Base-by-base conservation (phyloP, 345 rosid genomes). In the Salix exigua region DNA sequence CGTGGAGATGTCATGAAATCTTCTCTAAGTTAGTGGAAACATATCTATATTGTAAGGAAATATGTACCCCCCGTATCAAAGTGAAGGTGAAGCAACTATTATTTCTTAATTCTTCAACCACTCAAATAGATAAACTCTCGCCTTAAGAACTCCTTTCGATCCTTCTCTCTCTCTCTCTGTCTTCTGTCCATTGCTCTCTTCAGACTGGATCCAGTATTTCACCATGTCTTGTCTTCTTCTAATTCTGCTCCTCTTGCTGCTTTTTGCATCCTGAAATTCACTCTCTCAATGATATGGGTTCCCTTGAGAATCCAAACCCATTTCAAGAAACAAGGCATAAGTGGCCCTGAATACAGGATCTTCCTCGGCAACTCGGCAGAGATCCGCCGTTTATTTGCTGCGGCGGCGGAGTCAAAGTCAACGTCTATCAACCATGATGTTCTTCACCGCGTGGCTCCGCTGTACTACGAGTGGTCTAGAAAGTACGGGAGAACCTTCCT, bases 351-450 rank as follows among this genome's bases (percentile, higher is more conserved):
- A 38, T 89, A 86, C 90, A 84, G 80, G 9, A 78, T 83, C 17
- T 68, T 93, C 78, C 30, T 83, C 33, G 97, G 98, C 35, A 94
- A 91, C 90, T 67, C 88, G 0, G 31, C 74, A 8, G 97, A 92
- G 79, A 84, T 89, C 67, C 82, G 82, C 63, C 82, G 86, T 28
- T 72, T 85, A 66, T 82, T 70, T 68, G 68, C 66, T 68, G 68
- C 63, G 7, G 87, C 86, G 67, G 89, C 87, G 19, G 83, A 71
- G 50, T 81, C 86, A 2, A 90, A 83, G 84, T 76, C 96, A 25
- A 76, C 79, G 17, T 55, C 80, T 0, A 48, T 72, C 16, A 78
- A 75, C 64, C 92, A 88, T 65, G 83, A 85, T 46, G 79, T 84
- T 71, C 82, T 89, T 33, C 88, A 72, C 69, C 83, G 91, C 11